Conservation (phyloP, 129 eudicot genomes). For the Artemisia argyi region DNA sequence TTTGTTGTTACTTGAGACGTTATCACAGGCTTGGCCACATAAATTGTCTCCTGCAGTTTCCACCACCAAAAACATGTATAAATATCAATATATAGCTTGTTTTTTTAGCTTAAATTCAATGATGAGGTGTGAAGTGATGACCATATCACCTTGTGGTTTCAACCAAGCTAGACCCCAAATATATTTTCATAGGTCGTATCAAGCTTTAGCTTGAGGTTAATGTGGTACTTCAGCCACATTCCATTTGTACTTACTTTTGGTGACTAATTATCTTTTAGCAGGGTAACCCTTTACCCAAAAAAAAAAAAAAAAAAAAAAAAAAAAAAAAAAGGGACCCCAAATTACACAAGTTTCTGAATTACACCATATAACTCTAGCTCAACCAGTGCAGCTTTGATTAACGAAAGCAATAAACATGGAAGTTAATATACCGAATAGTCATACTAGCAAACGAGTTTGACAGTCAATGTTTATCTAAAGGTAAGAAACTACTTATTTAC, state of each 20-base stretch:
- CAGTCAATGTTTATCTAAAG: background rate
- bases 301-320: too few species aligned
- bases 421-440: too few species aligned
- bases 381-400: background rate
- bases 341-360: background rate
- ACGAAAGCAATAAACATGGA: too few species aligned
- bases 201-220: too few species aligned
- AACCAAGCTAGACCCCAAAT: background rate
- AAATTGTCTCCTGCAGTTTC: conserved; percentile 26
- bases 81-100: conserved; percentile 15
- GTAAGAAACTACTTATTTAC: background rate
- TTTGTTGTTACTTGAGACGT: conserved; percentile 22
- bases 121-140: background rate
- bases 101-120: too few species aligned
- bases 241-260: too few species aligned
- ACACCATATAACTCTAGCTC: background rate
- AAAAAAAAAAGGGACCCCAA: too few species aligned
- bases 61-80: conserved; percentile 17
- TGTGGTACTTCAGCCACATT: too few species aligned
- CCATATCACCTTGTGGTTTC: background rate
- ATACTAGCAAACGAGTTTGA: too few species aligned
- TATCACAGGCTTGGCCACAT: conserved; percentile 27
- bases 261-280: too few species aligned
- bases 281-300: too few species aligned
- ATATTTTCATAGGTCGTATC: too few species aligned